Evolutionary conservation across 2,329 filamentous ascomycete species (phyloP).

Genomic region (Ophiostoma ulmi): DNA sequence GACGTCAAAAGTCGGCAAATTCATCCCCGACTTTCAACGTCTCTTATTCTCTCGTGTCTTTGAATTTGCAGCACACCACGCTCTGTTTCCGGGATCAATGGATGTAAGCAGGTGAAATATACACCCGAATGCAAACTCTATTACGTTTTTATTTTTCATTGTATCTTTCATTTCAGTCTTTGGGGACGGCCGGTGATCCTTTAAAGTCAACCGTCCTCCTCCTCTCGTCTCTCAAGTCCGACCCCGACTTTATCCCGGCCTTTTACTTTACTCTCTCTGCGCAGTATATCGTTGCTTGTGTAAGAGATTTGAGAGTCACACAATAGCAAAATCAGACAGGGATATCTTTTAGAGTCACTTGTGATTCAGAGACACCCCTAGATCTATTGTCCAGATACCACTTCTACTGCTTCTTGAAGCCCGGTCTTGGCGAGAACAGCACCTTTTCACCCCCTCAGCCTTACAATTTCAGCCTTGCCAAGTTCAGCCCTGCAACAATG

Average conservation of each 20-base stretch:
- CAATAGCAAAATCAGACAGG: neutral
- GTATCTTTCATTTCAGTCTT: neutral
- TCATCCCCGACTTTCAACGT: neutral
- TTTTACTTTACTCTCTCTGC: neutral
- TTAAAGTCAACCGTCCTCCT: neutral
- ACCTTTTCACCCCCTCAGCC: neutral
- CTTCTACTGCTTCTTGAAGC: too few relatives aligned
- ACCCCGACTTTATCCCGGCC: neutral
- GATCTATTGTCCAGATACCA: too few relatives aligned
- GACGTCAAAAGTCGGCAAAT: neutral
- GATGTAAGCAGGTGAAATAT: neutral
- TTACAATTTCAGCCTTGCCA: too few relatives aligned
- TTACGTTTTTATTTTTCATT: neutral
- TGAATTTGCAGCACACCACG: neutral
- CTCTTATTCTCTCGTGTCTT: neutral
- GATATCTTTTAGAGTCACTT: neutral
- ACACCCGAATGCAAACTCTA: neutral
- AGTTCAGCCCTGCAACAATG: neutral
- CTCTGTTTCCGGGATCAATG: too few relatives aligned
- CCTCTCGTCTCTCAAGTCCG: neutral
- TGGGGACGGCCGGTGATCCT: neutral
- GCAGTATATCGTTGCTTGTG: too few relatives aligned
- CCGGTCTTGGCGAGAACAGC: neutral
- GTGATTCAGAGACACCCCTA: neutral
- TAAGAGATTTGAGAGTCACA: neutral